Base-by-base conservation (phyloP, 2,329 filamentous ascomycete species). In the Thermothelomyces thermophilus region DNA sequence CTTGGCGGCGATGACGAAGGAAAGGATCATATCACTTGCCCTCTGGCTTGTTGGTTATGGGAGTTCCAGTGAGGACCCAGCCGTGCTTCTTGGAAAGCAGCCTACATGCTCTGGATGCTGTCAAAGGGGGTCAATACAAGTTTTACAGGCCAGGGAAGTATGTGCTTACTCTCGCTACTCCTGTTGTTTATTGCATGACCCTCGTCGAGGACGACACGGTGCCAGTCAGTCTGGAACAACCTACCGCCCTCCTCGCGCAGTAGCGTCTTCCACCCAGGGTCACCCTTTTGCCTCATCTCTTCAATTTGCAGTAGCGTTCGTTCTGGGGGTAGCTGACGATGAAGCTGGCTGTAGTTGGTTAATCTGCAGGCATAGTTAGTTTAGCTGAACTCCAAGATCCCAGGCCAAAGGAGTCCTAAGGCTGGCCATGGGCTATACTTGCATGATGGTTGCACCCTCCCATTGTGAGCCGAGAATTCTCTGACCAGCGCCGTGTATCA, bases 161-260 rank as follows among this genome's bases (percentile, higher is more conserved):
- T 7, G 16, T 10, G 40, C 49, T 35, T 41, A 50, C 50, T 52
- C 26, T 30, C 30, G 33, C 47, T 51, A 5, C 13, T 26, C 5
- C 41, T 13, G 41, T 55, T 55, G 17, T 49, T 56, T 4, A 57
- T 57, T 3, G 11, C 19, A n/a, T 57, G 55, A 1, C 45, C 55
- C 17, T 57, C 51, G n/a, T 57, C 55, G 4, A 56, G 35, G 0
- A 60, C 46, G 0, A 60, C 17, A 0, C 55, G 55, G 20, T 55
- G 20, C 36, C 48, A 60, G 1, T 48, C 35, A 11, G 33, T 14
- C 3, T 26, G 6, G 42, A 56, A 56, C 3, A 59, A 1, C 5
- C 40, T 41, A 1, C 3, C 31, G 17, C 41, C 14, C 14, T 35
- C 5, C 7, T 42, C 8, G 1, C 41, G 30, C 16, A 48, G 17